Evolutionary conservation across 176 grass and related monocot species (phyloP).

Genomic region (Cocos nucifera): DNA sequence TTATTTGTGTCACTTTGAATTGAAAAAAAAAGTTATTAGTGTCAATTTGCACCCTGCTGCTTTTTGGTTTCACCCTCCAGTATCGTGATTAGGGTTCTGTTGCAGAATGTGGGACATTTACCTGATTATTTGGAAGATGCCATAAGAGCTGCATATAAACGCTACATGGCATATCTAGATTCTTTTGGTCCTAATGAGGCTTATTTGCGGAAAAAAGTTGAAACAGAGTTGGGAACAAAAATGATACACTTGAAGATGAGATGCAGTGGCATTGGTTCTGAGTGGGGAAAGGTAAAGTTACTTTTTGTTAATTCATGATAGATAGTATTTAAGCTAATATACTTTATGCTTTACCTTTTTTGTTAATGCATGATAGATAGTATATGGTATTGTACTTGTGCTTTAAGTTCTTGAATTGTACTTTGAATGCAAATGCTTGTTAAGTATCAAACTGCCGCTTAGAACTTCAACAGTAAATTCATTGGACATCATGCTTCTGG

Average conservation of each 20-base stretch:
- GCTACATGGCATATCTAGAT: conserved; percentile 74
- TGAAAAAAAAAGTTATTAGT: too few species aligned
- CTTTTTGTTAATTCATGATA: too few species aligned
- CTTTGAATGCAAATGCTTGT: too few species aligned
- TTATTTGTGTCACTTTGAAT: background rate
- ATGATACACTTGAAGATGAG: conserved; percentile 99
- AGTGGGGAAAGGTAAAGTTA: conserved; percentile 74
- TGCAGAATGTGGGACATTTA: conserved; percentile 67
- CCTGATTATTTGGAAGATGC: conserved; percentile 87
- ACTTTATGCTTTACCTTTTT: too few species aligned
- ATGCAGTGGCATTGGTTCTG: conserved; percentile 81
- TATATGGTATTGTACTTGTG: too few species aligned
- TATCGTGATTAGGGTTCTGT: conserved; percentile 25
- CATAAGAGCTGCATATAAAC: conserved; percentile 63
- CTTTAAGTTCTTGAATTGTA: too few species aligned
- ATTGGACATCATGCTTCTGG: too few species aligned
- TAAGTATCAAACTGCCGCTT: too few species aligned
- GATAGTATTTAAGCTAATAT: too few species aligned
- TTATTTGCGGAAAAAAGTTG: conserved; percentile 80
- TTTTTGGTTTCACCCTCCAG: background rate
- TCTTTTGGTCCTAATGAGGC: conserved; percentile 66
- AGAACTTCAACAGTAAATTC: too few species aligned
- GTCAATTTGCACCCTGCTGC: too few species aligned
- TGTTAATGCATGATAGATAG: too few species aligned
- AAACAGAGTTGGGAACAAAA: conserved; percentile 90